A percentile compares a stretch with the other conserved stretches of the same genome.
These are phyloP conservation scores for Plantago elongata DNA, from an alignment of 257 asterid species.

Conservation along the genomic window DNA sequence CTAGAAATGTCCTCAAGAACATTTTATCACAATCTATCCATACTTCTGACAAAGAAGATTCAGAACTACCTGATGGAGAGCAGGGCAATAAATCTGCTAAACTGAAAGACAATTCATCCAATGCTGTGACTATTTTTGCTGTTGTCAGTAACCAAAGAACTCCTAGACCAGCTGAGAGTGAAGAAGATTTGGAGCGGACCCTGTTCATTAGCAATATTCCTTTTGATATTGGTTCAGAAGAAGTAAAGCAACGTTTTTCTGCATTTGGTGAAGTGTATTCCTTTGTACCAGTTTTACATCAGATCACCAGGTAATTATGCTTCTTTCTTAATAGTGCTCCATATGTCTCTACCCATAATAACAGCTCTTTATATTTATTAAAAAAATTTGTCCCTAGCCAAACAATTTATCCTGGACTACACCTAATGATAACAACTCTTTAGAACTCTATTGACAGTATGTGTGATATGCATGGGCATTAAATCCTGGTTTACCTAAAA, in stretches of 20 bases:
- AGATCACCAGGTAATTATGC: constrained; percentile 65
- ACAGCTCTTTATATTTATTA: constrained; percentile 4
- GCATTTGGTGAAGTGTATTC: constrained; percentile 81
- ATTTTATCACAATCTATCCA: constrained; percentile 43
- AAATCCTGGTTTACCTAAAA: not conserved
- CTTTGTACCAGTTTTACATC: constrained; percentile 78
- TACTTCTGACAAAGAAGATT: constrained; percentile 26
- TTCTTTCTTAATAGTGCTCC: constrained; percentile 5
- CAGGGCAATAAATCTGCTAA: constrained; percentile 33
- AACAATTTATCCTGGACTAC: not conserved
- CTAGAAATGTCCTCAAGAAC: constrained; percentile 68
- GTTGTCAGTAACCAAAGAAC: constrained; percentile 27
- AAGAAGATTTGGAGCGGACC: constrained; percentile 72
- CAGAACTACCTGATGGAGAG: constrained; percentile 30
- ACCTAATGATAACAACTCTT: not conserved
- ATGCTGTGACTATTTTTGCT: constrained; percentile 17
- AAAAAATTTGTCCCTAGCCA: not conserved
- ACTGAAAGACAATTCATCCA: constrained; percentile 27
- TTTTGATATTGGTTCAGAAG: constrained; percentile 61
- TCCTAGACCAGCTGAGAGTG: constrained; percentile 36
- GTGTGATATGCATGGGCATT: not conserved
- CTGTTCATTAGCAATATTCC: constrained; percentile 85
- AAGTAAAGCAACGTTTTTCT: constrained; percentile 78
- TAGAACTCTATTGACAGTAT: not conserved
- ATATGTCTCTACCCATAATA: constrained; percentile 7